These are phyloP conservation scores for Lachnum nothofagi DNA, from an alignment of 2,329 filamentous ascomycete species.

Conservation along the genomic window DNA sequence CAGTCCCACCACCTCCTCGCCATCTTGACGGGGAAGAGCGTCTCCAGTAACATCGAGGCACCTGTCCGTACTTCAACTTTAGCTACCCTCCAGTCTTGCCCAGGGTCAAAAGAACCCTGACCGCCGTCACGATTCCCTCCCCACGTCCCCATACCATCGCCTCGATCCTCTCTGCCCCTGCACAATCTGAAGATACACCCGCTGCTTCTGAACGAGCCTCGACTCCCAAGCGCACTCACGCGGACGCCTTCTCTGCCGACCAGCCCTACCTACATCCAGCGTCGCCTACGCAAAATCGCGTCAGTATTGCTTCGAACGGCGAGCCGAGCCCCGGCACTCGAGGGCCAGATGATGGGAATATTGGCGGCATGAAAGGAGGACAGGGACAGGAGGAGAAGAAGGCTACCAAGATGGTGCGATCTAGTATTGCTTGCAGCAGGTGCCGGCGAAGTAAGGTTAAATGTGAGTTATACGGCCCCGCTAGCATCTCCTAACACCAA, in stretches of 20 bases:
- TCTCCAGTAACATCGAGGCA: not conserved
- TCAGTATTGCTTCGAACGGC: constrained; percentile 23
- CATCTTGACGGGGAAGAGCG: not conserved
- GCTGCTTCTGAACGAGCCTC: constrained; percentile 24
- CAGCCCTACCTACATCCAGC: constrained; percentile 28
- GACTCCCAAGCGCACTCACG: constrained; percentile 32
- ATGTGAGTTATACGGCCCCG: constrained; percentile 48
- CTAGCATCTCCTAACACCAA: not conserved
- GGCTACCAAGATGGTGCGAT: constrained; percentile 56
- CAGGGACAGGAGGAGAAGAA: constrained; percentile 39
- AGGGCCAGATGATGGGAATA: constrained; percentile 27
- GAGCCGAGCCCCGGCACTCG: constrained; percentile 22
- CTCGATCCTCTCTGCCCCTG: constrained; percentile 33
- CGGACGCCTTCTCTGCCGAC: constrained; percentile 31
- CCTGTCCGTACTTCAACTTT: not conserved
- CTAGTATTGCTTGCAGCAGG: constrained; percentile 71
- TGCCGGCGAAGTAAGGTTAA: constrained; percentile 82
- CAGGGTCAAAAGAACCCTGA: constrained; percentile 25
- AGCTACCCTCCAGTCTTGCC: constrained; percentile 3
- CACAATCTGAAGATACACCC: constrained; percentile 22
- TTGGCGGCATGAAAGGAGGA: constrained; percentile 31
- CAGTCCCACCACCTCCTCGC: not conserved
- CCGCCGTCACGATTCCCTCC: constrained; percentile 33
- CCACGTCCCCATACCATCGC: constrained; percentile 30
- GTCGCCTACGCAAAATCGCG: constrained; percentile 27